Evolutionary conservation across 768 basidiomycete genomes (phyloP).

Genomic region (Suillus weaverae): DNA sequence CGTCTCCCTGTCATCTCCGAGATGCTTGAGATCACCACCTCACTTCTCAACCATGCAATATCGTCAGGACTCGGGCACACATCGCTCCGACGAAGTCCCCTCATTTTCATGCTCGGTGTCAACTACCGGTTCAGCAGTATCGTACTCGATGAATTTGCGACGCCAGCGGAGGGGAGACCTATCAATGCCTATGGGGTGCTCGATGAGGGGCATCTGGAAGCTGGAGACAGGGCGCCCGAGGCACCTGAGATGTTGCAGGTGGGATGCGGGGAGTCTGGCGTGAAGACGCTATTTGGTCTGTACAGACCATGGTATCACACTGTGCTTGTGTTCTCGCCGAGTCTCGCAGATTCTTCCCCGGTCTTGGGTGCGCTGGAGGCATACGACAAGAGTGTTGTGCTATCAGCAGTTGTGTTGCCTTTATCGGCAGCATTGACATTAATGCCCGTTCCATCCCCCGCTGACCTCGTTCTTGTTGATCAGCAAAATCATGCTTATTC

Average conservation of each 20-base stretch:
- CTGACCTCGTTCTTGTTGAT: constrained; percentile 36
- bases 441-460: constrained; percentile 1
- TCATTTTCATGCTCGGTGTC: constrained; percentile 32
- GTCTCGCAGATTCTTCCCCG: constrained; percentile 10
- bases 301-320: constrained; percentile 21
- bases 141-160: constrained; percentile 10
- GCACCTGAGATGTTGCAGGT: constrained; percentile 19
- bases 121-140: constrained; percentile 17
- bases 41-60: constrained; percentile 17
- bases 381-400: not conserved
- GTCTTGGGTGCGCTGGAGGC: not conserved
- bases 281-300: constrained; percentile 28
- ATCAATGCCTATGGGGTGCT: constrained; percentile 10
- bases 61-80: constrained; percentile 4
- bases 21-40: constrained; percentile 25
- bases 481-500: constrained; percentile 34
- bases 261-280: constrained; percentile 2
- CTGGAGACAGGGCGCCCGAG: constrained; percentile 15
- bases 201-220: constrained; percentile 13
- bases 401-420: constrained; percentile 7
- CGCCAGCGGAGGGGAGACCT: not conserved
- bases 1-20: constrained; percentile 30
- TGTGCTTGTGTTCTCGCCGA: constrained; percentile 11
- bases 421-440: not conserved
- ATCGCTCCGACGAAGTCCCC: constrained; percentile 18